Percentiles rank a stretch among this genome's conserved stretches.
phyloP scores from a whole-genome alignment of 495 filamentous ascomycete species.

The Penicillium mononematosum region DNA sequence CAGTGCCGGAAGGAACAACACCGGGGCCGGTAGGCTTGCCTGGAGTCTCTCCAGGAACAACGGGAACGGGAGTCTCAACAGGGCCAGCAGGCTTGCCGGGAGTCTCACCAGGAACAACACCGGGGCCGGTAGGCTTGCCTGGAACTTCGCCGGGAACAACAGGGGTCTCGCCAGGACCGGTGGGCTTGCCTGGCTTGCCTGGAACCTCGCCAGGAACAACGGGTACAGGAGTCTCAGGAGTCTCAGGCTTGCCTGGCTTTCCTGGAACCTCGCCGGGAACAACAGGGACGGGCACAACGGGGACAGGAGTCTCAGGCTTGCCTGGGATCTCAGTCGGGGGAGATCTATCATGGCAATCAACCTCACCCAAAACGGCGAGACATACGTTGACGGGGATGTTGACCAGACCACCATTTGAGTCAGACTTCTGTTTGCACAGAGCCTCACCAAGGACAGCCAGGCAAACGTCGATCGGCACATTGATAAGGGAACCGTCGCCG shows the following conservation, averaged over 20 bases:
- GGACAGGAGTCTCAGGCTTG: neutral
- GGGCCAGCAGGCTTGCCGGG: too few species aligned
- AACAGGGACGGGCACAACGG: too few species aligned
- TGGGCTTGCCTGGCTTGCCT: too few species aligned
- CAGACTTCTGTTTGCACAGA: conserved; percentile 9
- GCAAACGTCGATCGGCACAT: conserved; percentile 32
- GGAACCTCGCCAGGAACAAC: too few species aligned
- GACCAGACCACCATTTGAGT: conserved; percentile 9
- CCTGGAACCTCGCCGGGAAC: conserved; percentile 6
- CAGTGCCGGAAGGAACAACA: neutral
- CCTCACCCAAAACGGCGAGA: conserved; percentile 30
- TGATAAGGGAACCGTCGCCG: conserved; percentile 28
- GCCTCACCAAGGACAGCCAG: conserved; percentile 20
- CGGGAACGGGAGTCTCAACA: conserved; percentile 7
- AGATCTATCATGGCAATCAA: conserved; percentile 20
- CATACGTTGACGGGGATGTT: conserved; percentile 17
- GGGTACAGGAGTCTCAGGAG: too few species aligned
- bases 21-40: too few species aligned
- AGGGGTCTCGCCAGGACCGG: neutral
- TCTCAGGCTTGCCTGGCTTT: neutral
- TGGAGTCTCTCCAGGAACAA: conserved; percentile 4
- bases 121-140: neutral
- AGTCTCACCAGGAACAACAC: conserved; percentile 6
- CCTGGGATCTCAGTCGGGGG: conserved; percentile 10
- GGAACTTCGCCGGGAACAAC: neutral